Conservation (phyloP, 1,284 basidiomycete species). For the Lentinula novae-zelandiae region DNA sequence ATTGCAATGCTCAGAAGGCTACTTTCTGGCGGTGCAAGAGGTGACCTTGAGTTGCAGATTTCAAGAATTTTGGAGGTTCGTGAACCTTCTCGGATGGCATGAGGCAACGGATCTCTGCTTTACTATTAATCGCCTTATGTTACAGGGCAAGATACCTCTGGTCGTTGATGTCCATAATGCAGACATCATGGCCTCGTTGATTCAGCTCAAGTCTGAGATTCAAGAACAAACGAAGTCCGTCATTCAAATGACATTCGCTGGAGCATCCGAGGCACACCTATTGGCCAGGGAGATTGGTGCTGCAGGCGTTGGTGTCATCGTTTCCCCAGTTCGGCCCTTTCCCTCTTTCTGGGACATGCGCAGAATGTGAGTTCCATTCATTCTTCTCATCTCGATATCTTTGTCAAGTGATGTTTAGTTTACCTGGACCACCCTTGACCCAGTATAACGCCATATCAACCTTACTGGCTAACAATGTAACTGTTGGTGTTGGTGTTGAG, state of each 20-base stretch:
- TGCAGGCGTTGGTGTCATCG: slow-evolving; percentile 52
- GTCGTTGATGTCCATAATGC: slow-evolving; percentile 59
- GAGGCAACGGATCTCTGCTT: not conserved
- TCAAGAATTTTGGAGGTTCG: slow-evolving; percentile 29
- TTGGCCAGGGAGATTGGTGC: slow-evolving; percentile 53
- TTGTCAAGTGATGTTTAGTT: not conserved
- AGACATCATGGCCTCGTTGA: slow-evolving; percentile 64
- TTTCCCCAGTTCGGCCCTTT: slow-evolving; percentile 46
- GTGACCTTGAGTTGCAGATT: slow-evolving; percentile 13
- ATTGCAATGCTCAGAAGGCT: slow-evolving; percentile 52
- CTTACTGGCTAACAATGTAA: slow-evolving; percentile 46
- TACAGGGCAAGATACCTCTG: slow-evolving; percentile 27
- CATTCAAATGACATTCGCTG: slow-evolving; percentile 35
- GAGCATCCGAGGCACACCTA: slow-evolving; percentile 53
- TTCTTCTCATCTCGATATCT: slow-evolving; percentile 21
- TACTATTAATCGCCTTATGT: not conserved
- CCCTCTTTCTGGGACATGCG: slow-evolving; percentile 46
- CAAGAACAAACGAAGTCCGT: slow-evolving; percentile 30
- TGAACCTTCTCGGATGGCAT: slow-evolving; percentile 26
- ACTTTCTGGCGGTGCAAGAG: slow-evolving; percentile 27
- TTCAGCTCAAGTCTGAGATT: slow-evolving; percentile 56
- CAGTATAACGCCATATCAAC: slow-evolving; percentile 40
- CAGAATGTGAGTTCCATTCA: slow-evolving; percentile 30
- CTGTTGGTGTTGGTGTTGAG: slow-evolving; percentile 47
- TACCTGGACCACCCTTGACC: slow-evolving; percentile 49